Evolutionary conservation across 2,329 filamentous ascomycete genomes (phyloP).

Genomic region (Dothidotthia symphoricarpi): DNA sequence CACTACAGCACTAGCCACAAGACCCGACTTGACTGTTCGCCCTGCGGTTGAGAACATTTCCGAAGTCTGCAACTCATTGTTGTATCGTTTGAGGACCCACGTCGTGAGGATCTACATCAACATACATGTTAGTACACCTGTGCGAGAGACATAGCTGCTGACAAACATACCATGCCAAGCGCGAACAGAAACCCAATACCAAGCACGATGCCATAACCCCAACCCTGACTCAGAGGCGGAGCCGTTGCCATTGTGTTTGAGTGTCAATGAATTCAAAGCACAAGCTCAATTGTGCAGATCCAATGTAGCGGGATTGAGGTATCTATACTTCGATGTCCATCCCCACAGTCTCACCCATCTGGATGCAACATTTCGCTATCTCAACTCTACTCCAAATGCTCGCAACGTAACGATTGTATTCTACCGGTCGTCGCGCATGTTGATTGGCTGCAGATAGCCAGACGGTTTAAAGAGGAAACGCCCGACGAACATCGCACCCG

Average conservation of each 20-base stretch:
- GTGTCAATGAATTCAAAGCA: not conserved
- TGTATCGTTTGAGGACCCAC: conserved; percentile 32
- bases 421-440: not conserved
- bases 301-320: too few relatives aligned
- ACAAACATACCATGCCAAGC: conserved; percentile 25
- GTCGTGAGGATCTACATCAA: conserved; percentile 24
- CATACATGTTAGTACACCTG: not conserved
- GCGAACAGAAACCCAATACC: conserved; percentile 34
- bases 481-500: too few relatives aligned
- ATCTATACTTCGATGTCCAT: too few relatives aligned
- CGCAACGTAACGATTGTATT: not conserved
- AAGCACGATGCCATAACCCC: conserved; percentile 38
- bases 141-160: not conserved
- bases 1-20: conserved; percentile 32
- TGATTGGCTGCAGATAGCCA: conserved; percentile 28
- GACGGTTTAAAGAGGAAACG: not conserved
- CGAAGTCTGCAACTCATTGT: conserved; percentile 32
- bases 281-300: too few relatives aligned
- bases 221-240: conserved; percentile 27
- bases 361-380: conserved; percentile 13
- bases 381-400: conserved; percentile 5
- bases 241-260: conserved; percentile 22
- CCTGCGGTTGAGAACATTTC: conserved; percentile 35
- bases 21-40: conserved; percentile 34
- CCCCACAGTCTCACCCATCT: too few relatives aligned